Evolutionary conservation across 805 yeast species (phyloP), one percentile per base, ranked within the genome.

Genomic region (Yarrowia keelungensis): DNA sequence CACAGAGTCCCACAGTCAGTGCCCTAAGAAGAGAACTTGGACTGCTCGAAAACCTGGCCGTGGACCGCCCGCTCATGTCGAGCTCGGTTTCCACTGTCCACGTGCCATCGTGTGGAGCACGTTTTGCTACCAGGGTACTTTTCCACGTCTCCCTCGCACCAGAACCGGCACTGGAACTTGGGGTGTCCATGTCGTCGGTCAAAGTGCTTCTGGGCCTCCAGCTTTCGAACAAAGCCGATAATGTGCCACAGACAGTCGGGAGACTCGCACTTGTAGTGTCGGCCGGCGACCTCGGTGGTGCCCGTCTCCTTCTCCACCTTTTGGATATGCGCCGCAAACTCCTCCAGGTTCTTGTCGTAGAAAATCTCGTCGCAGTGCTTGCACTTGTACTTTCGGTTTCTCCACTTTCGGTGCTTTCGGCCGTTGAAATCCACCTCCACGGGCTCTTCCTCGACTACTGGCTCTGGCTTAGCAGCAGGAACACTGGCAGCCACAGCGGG

Each of bases 51-150:
- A 15, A 62, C 70, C 35, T 70, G 69, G 4, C 74, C 75, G 38
- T 74, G 76, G 7, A 74, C 74, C 43, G 71, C 74, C 38, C 72
- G 70, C 54, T 74, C 76, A 54, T 74, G 76, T 10, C 76, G 53
- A 5, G 73, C 69, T 7, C 76, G 67, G 56, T 74, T 74, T 8
- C 76, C 76, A 15, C 75, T 70, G 51, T 74, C 76, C 12, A 75
- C 76, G 47, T 74, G 76, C 76, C 76, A 74, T 47, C 71, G 71
- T 7, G 76, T 74, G 10, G 74, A 72, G 68, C 76, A 74, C 4
- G 70, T 70, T 8, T 72, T 67, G 45, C 73, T 61, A 8, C 76
- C 76, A 8, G 72, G 69, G 59, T 70, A 73, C 67, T 73, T 73
- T 45, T 74, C 76, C 26, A 66, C 67, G 35, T 71, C 72, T 22